Conservation (phyloP, 768 basidiomycete species). For the Lactarius deliciosus region DNA sequence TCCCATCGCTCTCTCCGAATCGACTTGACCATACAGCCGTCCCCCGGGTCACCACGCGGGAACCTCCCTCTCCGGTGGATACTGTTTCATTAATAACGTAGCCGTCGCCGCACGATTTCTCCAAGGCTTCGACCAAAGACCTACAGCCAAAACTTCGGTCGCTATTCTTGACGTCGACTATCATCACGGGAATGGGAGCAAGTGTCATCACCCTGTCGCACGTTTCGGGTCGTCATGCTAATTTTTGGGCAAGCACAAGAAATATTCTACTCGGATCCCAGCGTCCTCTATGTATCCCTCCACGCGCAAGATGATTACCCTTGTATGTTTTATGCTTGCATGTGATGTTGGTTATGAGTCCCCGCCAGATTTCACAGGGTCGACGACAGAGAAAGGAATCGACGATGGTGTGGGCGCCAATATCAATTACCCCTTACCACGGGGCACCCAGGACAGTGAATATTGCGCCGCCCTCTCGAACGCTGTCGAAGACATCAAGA, state of each 20-base stretch:
- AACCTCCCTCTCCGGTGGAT: slow-evolving; percentile 36
- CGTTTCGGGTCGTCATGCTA: neutral
- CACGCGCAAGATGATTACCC: slow-evolving; percentile 38
- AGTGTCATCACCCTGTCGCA: neutral
- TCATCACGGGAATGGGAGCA: slow-evolving; percentile 41
- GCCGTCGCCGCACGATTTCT: slow-evolving; percentile 37
- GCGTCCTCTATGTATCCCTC: slow-evolving; percentile 37
- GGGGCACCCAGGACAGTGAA: slow-evolving; percentile 31
- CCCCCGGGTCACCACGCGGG: slow-evolving; percentile 40
- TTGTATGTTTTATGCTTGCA: slow-evolving; percentile 30
- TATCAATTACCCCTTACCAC: slow-evolving; percentile 37
- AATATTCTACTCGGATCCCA: slow-evolving; percentile 36
- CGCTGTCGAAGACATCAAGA: slow-evolving; percentile 29
- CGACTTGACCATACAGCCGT: slow-evolving; percentile 25
- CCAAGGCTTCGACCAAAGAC: slow-evolving; percentile 19
- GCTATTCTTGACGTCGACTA: slow-evolving; percentile 42
- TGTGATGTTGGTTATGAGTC: neutral
- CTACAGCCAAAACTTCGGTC: neutral
- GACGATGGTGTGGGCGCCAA: slow-evolving; percentile 33
- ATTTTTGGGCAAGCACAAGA: slow-evolving; percentile 32
- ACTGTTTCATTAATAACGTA: slow-evolving; percentile 39
- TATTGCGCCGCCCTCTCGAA: slow-evolving; percentile 33
- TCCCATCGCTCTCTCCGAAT: neutral
- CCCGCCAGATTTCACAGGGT: slow-evolving; percentile 36
- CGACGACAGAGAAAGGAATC: slow-evolving; percentile 32